Evolutionary conservation across 441 rosid species (phyloP), one percentile per base, ranked within the genome.

Genomic region (Pelargonium fulgidum): DNA sequence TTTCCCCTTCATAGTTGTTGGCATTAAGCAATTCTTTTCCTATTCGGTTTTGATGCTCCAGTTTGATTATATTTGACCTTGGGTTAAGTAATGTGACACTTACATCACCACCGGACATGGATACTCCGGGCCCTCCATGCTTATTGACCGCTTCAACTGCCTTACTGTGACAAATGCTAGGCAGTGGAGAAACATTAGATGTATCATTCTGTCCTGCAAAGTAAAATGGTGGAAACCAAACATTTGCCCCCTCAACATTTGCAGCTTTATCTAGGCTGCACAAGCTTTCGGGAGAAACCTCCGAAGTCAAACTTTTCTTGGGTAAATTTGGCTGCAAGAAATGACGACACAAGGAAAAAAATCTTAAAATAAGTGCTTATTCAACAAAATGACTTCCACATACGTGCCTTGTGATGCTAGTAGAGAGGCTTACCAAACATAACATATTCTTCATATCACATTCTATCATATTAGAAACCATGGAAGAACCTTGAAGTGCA

Each of bases 321-420:
- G 81, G 80, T 47, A 83, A 59, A 71, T 76, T 82, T 73, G 81
- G 82, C 95, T 91, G 92, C 73, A 70, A 83, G 73, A 76, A 20
- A 22, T 9, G 11, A 9, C 41, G 41, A 6, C 41, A 29, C 4
- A 29, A 29, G 36, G 36, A 29, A 29, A 48, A 44, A 29, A 47
- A 33, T 72, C 56, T 0, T 56, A 33, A 69, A 75, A 70, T 20
- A 20, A 20, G 11, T 59, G 33, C 22, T 9, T 59, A 3, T 59
- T 2, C 29, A 22, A 17, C 19, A 59, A 22, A 59, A 20, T 19
- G 13, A 63, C 10, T 8, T 64, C 68, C 20, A 22, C 29, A 64
- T 8, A 10, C 29, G 26, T 22, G 39, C 63, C 11, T 8, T 24
- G 0, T 16, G 52, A 13, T 13, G 14, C 12, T 2, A 9, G 64